Base-by-base conservation (phyloP, 2,329 filamentous ascomycete genomes). In the Sporothrix curviconia region DNA sequence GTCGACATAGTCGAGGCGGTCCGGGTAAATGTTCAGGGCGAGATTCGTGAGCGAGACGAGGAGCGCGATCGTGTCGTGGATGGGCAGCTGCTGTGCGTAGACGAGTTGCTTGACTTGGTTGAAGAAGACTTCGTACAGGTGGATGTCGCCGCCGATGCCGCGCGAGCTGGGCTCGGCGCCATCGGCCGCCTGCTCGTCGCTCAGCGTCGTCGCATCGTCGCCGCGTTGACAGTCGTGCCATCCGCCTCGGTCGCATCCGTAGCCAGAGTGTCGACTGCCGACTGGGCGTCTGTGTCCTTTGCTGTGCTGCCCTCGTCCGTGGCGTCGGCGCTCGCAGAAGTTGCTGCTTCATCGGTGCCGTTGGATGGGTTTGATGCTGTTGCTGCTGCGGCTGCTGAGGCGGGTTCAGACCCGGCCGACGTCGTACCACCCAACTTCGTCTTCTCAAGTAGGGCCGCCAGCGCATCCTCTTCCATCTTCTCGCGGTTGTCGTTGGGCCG, bases 71-170 rank as follows among this genome's bases (percentile, higher is more conserved):
- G 89, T 95, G 69, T 99, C 95, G 70, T 95, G 91, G 63, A 99
- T 92, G 1, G 92, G 88, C 54, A 99, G 79, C 64, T 90, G 86
- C 67, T 96, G 90, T 54, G 89, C 89, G 72, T 91, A 92, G 61
- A 97, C 92, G 53, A 99, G 78, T 66, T 92, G 92, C 68, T 95
- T 88, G 61, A 97, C 94, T 71, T 97, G 94, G 53, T 91, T 87
- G 68, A 97, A 95, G 78, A 97, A 99, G 59, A 97, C 90, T 72
- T 97, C 92, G 71, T 97, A 97, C 24, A 99, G 82, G 72, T 90
- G 92, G 58, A 96, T 85, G 66, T 90, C 86, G 54, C 85, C 80
- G 1, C 87, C 86, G 63, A 90, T 89, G 19, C 30, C 28, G 17
- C 25, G 50, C 82, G 36, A 17, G 12, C 49, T 19, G 17, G 36